These are phyloP conservation scores for Calonectria ilicicola DNA, from an alignment of 2,329 filamentous ascomycete species.

Conservation along the genomic window DNA sequence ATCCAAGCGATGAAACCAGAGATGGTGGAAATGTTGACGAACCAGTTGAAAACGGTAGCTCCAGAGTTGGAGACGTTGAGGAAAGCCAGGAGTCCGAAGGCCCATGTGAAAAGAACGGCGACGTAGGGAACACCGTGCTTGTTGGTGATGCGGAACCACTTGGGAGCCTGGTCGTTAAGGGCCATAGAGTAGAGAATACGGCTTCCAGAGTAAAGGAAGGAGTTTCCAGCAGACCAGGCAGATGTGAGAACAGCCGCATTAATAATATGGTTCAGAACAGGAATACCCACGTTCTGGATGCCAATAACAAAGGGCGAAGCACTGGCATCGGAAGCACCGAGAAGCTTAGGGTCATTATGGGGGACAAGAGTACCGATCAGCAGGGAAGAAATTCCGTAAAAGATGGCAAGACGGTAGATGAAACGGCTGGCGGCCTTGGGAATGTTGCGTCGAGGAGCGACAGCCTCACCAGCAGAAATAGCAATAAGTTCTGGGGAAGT, in stretches of 20 bases:
- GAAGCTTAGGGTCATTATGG: constrained; percentile 72
- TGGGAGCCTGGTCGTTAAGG: constrained; percentile 74
- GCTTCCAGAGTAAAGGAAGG: constrained; percentile 74
- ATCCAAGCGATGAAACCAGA: constrained; percentile 71
- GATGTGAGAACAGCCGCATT: constrained; percentile 78
- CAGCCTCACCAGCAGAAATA: constrained; percentile 74
- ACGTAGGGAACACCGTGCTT: constrained; percentile 70
- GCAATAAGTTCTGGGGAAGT: constrained; percentile 73
- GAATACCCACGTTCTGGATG: constrained; percentile 75
- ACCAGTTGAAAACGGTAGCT: constrained; percentile 72
- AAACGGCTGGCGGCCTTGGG: constrained; percentile 74
- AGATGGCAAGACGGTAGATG: constrained; percentile 71
- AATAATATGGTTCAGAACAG: constrained; percentile 72
- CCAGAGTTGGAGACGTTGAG: constrained; percentile 75
- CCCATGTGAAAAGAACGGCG: constrained; percentile 64
- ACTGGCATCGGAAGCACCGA: constrained; percentile 66
- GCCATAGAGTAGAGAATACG: constrained; percentile 78
- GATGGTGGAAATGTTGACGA: constrained; percentile 73
- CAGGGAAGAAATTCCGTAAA: constrained; percentile 73
- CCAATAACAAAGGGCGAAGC: constrained; percentile 75
- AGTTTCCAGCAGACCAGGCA: constrained; percentile 72
- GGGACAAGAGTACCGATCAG: constrained; percentile 73
- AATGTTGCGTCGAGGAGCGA: constrained; percentile 73
- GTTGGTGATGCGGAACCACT: constrained; percentile 69
- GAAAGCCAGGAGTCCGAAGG: constrained; percentile 74